Base-by-base conservation (phyloP, 2,329 filamentous ascomycete species). In the Rachicladosporium sp. region DNA sequence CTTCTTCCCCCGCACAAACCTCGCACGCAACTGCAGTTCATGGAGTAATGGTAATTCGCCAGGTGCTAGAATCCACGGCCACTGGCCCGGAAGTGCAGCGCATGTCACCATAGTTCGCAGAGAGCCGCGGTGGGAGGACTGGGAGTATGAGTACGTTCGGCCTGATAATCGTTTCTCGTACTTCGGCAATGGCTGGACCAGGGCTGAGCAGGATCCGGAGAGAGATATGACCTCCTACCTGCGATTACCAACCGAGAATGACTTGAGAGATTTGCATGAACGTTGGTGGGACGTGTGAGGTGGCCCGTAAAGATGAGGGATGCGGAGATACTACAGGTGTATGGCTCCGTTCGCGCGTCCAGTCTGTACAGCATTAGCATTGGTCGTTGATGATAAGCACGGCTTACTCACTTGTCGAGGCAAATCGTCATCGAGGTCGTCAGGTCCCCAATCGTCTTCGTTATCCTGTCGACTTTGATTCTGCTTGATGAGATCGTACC, bases 51-150 rank as follows among this genome's bases (percentile, higher is more conserved):
- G 78, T 7, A 74, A 74, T 0, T 60, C 60, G 3, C 38, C 38
- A 13, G 79, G 78, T 0, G 71, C 67, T 0, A 63, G 77, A 4
- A 76, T 85, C 15, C 76, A 82, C 46, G 80, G 78, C 0, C 53
- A 82, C 5, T 86, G 80, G 73, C 81, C 80, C 0, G 80, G 80
- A 0, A 80, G 75, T 48, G 78, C 78, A 1, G 66, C 69, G 0
- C 76, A 80, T 49, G 57, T 75, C 15, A 77, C 74, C 3, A 65
- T 71, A 7, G 65, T 78, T 7, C 66, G 74, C n/a, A 62, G 53
- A 10, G 66, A 70, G 31, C 72, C 73, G 1, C 56, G 73, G 4
- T 76, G 72, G 71, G 73, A 77, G 50, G 73, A 77, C 46, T 76
- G 63, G 58, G 69, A 73, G 42, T 76, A 71, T 50, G 65, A 63